Evolutionary conservation across 23 red algal genomes (phyloP).

Genomic region (Gracilariopsis chorda): DNA sequence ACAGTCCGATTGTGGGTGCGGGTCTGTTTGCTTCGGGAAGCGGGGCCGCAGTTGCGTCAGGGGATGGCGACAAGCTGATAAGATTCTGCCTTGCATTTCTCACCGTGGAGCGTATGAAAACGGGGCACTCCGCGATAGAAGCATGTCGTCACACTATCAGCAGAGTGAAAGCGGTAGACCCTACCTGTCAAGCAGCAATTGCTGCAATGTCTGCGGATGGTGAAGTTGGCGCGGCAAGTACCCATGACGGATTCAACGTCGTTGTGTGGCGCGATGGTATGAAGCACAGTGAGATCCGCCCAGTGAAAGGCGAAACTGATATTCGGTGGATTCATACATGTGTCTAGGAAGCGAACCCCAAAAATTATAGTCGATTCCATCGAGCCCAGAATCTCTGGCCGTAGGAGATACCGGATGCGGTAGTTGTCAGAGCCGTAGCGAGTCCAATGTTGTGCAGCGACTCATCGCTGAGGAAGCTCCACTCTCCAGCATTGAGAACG

Average conservation of each 20-base stretch:
- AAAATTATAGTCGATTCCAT: background rate
- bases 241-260: slow-evolving; percentile 44
- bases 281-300: background rate
- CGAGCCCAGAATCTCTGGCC: slow-evolving; percentile 1
- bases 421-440: slow-evolving; percentile 32
- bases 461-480: background rate
- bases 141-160: slow-evolving; percentile 28
- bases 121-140: slow-evolving; percentile 4
- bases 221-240: slow-evolving; percentile 8
- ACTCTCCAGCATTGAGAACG: slow-evolving; percentile 38
- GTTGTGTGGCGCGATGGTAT: slow-evolving; percentile 51
- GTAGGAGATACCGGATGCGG: slow-evolving; percentile 25
- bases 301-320: background rate
- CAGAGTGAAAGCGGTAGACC: background rate
- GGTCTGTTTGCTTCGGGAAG: slow-evolving; percentile 55
- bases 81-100: slow-evolving; percentile 64
- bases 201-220: slow-evolving; percentile 36
- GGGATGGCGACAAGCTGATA: slow-evolving; percentile 90
- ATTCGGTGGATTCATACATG: slow-evolving; percentile 26
- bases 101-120: slow-evolving; percentile 45
- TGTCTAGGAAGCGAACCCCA: background rate
- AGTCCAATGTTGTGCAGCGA: background rate
- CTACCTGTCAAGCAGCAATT: slow-evolving; percentile 63
- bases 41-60: slow-evolving; percentile 82
- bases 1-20: slow-evolving; percentile 75